These are phyloP conservation scores for Secale cereale DNA, from an alignment of 176 grass and related monocot genomes.

Conservation along the genomic window DNA sequence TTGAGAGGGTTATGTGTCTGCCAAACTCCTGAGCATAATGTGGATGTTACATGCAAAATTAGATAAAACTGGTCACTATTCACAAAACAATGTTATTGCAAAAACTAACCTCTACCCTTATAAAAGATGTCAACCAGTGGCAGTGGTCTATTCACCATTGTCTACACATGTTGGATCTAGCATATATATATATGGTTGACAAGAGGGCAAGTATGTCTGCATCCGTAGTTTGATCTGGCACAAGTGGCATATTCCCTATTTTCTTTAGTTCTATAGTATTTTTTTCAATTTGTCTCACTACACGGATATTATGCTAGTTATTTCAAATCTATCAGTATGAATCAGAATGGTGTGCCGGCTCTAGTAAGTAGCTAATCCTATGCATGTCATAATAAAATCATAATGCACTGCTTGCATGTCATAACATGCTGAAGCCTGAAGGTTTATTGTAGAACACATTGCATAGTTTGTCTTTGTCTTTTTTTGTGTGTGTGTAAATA, in stretches of 20 bases:
- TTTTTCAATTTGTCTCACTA: background rate
- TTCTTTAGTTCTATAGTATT: background rate
- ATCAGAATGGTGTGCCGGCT: constrained; percentile 7
- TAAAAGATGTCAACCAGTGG: constrained; percentile 6
- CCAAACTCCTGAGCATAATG: constrained; percentile 2
- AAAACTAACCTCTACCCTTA: background rate
- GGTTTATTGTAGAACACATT: background rate
- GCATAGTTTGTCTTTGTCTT: background rate
- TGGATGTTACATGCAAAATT: background rate
- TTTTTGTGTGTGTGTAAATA: background rate
- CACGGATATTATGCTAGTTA: background rate
- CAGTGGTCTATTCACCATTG: background rate
- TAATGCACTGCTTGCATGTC: background rate
- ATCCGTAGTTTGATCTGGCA: background rate
- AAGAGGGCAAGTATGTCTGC: background rate
- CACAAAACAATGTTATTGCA: background rate
- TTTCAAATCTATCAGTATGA: constrained; percentile 9
- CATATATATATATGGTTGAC: constrained; percentile 6
- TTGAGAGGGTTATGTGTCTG: background rate
- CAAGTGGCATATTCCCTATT: constrained; percentile 1
- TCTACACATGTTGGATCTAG: background rate
- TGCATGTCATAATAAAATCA: background rate
- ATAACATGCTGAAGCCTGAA: constrained; percentile 9
- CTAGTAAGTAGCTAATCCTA: background rate
- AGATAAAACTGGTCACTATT: background rate